These are phyloP conservation scores for Sordariomycetes sp. DNA, from an alignment of 2,329 filamentous ascomycete species.

Conservation along the genomic window DNA sequence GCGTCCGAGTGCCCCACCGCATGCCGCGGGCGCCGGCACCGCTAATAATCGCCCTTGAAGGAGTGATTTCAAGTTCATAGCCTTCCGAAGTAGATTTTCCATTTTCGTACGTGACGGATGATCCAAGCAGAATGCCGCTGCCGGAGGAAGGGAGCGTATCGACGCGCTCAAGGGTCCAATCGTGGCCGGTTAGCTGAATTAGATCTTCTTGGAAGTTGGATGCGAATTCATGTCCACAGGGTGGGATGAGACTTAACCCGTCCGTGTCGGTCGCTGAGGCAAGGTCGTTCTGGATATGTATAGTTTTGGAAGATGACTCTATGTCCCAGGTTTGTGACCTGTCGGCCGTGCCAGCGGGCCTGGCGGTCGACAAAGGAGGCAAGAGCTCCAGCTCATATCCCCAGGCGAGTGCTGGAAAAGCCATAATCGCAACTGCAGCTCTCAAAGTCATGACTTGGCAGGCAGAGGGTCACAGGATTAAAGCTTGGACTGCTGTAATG, in stretches of 20 bases:
- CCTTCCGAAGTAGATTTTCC: constrained; percentile 32
- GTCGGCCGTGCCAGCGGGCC: neutral
- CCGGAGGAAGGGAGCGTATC: constrained; percentile 14
- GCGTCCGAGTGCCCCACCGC: constrained; percentile 31
- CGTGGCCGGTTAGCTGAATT: constrained; percentile 19
- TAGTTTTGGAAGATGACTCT: constrained; percentile 9
- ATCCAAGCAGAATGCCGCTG: constrained; percentile 28
- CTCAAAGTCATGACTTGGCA: neutral
- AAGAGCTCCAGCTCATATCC: neutral
- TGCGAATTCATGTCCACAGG: constrained; percentile 33
- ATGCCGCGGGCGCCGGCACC: constrained; percentile 28
- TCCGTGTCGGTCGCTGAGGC: constrained; percentile 23
- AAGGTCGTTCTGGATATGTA: constrained; percentile 27
- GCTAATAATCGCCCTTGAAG: constrained; percentile 18
- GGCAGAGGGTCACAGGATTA: neutral
- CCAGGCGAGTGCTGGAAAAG: neutral
- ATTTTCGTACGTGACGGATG: constrained; percentile 29
- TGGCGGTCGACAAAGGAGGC: neutral
- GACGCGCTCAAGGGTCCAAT: constrained; percentile 26
- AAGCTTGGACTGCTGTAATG: neutral
- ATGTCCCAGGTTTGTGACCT: neutral
- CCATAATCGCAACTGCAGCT: neutral
- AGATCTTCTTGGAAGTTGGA: constrained; percentile 30
- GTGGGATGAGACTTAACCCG: constrained; percentile 37
- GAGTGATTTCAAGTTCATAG: constrained; percentile 26